These are phyloP conservation scores for Coemansia sp. DNA, from an alignment of 192 early-diverging fungal species.

Conservation along the genomic window DNA sequence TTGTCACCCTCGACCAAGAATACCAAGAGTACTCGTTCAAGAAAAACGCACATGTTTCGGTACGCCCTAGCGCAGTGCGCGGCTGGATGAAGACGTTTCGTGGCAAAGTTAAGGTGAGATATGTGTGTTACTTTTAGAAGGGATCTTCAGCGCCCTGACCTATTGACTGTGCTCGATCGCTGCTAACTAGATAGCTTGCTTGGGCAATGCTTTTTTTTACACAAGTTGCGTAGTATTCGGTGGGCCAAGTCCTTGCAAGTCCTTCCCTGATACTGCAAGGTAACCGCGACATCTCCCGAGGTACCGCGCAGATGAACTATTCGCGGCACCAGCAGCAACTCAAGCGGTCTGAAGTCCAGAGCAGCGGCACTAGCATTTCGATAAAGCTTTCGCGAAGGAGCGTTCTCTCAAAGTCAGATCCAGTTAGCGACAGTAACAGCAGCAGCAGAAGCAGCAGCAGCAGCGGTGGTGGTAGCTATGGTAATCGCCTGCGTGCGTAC, in stretches of 20 bases:
- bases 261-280: constrained; percentile 45
- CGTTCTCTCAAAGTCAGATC: background rate
- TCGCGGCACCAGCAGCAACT: constrained; percentile 27
- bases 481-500: background rate
- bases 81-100: constrained; percentile 45
- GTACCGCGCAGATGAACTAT: constrained; percentile 45
- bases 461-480: background rate
- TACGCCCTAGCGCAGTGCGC: constrained; percentile 42
- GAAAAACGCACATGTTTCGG: constrained; percentile 28
- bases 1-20: constrained; percentile 37
- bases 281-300: constrained; percentile 51
- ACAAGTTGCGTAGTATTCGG: constrained; percentile 37
- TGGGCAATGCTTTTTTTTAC: background rate
- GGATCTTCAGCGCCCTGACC: background rate
- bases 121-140: background rate
- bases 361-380: background rate
- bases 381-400: constrained; percentile 8
- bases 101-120: constrained; percentile 50
- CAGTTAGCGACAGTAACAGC: background rate
- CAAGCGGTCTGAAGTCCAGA: background rate
- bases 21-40: constrained; percentile 52
- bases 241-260: constrained; percentile 51
- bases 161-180: background rate
- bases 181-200: background rate
- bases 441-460: background rate